Base-by-base conservation (phyloP, 805 yeast genomes). In the Middelhovenomyces tepae region DNA sequence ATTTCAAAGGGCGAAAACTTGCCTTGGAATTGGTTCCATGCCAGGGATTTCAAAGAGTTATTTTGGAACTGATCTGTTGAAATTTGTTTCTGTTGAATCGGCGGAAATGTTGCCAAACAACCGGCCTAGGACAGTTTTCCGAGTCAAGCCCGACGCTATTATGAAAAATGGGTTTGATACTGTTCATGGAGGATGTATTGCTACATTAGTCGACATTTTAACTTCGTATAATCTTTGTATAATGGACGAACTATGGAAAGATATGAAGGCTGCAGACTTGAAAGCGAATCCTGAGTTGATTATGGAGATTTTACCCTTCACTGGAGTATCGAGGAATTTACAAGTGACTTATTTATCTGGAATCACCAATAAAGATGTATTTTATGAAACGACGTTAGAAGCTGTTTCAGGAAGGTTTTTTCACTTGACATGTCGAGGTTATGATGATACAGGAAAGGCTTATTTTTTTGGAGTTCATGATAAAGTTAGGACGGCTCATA, bases 161-260 rank as follows among this genome's bases (percentile, higher is more conserved):
- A 43, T 50, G 40, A 31, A 36, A 20, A 53, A 53, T 34, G 28
- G 34, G 24, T 32, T 38, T 29, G 45, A 36, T 11, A 43, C 46
- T 36, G 50, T 51, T 16, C 60, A 55, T 34, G 60, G 60, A 11
- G 60, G 60, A 8, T 49, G 51, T 16, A 39, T 45, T 16, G 48
- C 57, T n/a, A 48, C 60, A 3, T 22, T 54, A 6, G 35, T 51
- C 5, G 51, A 55, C 25, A 24, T 42, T 24, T 35, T 39, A 27
- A 36, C 50, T n/a, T 34, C 44, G n/a, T 34, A 46, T 18, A 45
- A 53, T 4, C 32, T 42, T 9, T 40, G 46, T 4, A 50, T 39
- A 3, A 53, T 51, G 34, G 37, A 33, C 15, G 34, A 28, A 31
- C 47, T 45, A 38, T 55, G 53, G 52, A 22, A 33, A 6, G 39